Evolutionary conservation across 179 eudicot genomes (phyloP), one percentile per base, ranked within the genome.

Genomic region (Actinidia chinensis): DNA sequence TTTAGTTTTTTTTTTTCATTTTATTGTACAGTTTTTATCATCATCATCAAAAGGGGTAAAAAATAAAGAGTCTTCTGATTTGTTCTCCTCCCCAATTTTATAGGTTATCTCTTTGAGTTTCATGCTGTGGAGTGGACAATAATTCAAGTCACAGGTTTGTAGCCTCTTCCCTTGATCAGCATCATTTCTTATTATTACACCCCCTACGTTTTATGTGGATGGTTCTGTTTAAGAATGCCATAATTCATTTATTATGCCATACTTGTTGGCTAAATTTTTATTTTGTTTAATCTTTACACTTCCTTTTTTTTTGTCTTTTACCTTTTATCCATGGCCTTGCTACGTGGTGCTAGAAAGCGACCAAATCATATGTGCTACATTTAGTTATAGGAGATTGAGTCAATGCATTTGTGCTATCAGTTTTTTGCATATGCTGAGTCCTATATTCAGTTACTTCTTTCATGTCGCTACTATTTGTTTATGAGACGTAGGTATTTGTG

Each of bases 71-170:
- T 56, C 60, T 43, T 55, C 60, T 73, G 58, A 54, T 73, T 51
- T 52, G 2, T 18, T 36, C 22, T 44, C n/a, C 56, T 76, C 54
- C 58, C 73, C 8, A 43, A 3, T 69, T 68, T 69, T 42, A 44
- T 23, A 74, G 77, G 77, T 43, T 52, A 59, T 43, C 33, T 22
- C 40, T 23, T 64, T 51, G 10, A 51, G 28, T 9, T 68, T 52
- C 47, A 64, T 48, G 60, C 22, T 66, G 52, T 52, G 64, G 47
- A 52, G 64, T 76, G 9, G 78, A 40, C 33, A 47, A 63, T 20
- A 13, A 44, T 14, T 47, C 11, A 61, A 43, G 36, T 28, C 76
- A 61, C 10, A 25, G 69, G 78, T 75, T 75, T 75, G 78, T 11
- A 47, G 22, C 61, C 61, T 48, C 18, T 4, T 43, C 15, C 40